Conservation (phyloP, 768 basidiomycete genomes). For the Peribolospora baueri region DNA sequence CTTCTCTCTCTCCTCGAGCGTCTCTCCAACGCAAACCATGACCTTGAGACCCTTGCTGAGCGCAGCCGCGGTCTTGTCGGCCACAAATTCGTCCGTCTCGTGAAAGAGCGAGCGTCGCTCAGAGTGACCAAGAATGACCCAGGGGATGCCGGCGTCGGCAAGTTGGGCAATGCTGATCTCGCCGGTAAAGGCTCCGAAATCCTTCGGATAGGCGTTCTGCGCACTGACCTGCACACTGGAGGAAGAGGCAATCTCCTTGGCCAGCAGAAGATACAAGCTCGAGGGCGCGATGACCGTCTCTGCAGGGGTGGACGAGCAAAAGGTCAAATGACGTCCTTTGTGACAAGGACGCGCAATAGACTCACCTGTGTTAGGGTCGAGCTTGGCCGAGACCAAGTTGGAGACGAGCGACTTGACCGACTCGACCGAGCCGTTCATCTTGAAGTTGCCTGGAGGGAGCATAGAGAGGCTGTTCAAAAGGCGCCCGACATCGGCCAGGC, state of each 20-base stretch:
- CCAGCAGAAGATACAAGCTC: background rate
- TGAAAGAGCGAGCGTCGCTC: slow-evolving; percentile 83
- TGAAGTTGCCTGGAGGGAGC: slow-evolving; percentile 51
- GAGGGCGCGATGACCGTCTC: background rate
- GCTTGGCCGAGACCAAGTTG: slow-evolving; percentile 47
- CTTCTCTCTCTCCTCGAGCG: slow-evolving; percentile 60
- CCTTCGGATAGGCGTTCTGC: slow-evolving; percentile 71
- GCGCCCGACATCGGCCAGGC: background rate
- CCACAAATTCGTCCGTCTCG: slow-evolving; percentile 61
- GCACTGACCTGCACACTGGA: slow-evolving; percentile 44
- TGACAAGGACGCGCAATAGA: slow-evolving; percentile 4
- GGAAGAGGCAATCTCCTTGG: background rate
- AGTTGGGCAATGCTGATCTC: slow-evolving; percentile 81
- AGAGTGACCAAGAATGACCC: slow-evolving; percentile 89
- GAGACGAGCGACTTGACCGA: slow-evolving; percentile 42
- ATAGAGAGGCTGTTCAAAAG: background rate
- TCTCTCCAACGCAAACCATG: slow-evolving; percentile 92
- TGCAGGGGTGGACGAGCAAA: background rate
- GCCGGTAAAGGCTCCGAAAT: slow-evolving; percentile 78
- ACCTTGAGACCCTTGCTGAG: slow-evolving; percentile 50
- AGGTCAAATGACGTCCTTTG: slow-evolving; percentile 48
- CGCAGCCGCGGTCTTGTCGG: slow-evolving; percentile 63
- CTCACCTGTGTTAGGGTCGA: slow-evolving; percentile 55
- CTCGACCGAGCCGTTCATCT: slow-evolving; percentile 58
- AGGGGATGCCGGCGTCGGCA: slow-evolving; percentile 59